Base-by-base conservation (phyloP, 164 flowering plant genomes). In the Magnolia sinica region DNA sequence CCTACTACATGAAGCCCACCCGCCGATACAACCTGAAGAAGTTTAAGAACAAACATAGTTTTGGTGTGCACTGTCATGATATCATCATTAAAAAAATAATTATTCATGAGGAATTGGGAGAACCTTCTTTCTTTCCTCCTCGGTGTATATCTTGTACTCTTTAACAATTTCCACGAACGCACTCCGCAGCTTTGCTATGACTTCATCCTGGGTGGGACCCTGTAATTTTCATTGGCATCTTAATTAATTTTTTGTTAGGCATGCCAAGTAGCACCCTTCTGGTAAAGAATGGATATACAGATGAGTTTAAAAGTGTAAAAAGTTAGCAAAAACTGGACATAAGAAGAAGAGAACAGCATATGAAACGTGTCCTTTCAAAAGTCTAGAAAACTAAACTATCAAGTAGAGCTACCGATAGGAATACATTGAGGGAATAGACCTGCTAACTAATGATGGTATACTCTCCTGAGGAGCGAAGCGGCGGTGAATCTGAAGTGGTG, bases 1-100 rank as follows among this genome's bases (percentile, higher is more conserved):
- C 99, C 99, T 78, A 94, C 92, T 19, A 96, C 99, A 86, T 96
- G 99, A 80, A 96, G 95, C 64, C 98, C 99, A 81, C 99, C 99
- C 55, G 97, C 96, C 66, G 84, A 85, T 27, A 96, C 97, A 79
- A 94, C 99, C 99, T 95, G 78, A 70, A 55, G 19, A 18, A 16
- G 27, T 59, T 6, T 63, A 51, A 23, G 79, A 78, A 74, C 68
- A 45, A 64, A 45, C 50, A 72, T 27, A 76, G 75, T 66, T 73
- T 50, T 6, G 71, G 65, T 27, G 50, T 72, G 18, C 24, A 77
- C 59, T 11, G 50, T 64, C 58, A 20, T 58, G 27, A 23, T 51
- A 7, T 14, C 61, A 14, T 66, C 29, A 51, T 7, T 55, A 23
- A 49, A 75, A 14, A 64, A 81, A 51, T 23, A 20, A 51, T 75